Evolutionary conservation across 2,329 filamentous ascomycete genomes (phyloP), one percentile per base, ranked within the genome.

Genomic region (Cercospora sesami): DNA sequence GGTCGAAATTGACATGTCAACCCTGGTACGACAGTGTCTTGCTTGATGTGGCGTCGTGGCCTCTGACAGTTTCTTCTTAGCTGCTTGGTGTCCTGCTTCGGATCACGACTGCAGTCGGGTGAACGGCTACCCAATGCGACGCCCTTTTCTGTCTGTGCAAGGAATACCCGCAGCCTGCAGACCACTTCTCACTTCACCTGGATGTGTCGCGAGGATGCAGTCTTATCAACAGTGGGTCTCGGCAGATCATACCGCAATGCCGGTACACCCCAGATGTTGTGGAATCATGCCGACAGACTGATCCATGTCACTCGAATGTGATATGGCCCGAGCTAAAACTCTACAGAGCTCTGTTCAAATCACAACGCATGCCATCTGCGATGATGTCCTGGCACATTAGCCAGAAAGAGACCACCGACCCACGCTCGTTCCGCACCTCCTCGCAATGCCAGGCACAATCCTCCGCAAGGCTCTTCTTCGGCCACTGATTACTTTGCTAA

Each of bases 391-490:
- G 23, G 48, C 48, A 23, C 21, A 53, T 53, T 28, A 23, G 21
- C 21, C 48, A 53, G 23, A 26, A 53, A 23, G 5, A 9, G 14
- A 5, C 8, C 14, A 16, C 12, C 1, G 3, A 28, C 48, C 48
- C 48, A 30, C 23, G 48, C 14, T 55, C 12, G 12, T 55, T 8
- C 12, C 26, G 53, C 18, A 23, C 16, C 55, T 59, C 12, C 31
- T 31, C 31, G 55, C 28, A 31, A 36, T 33, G 55, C 55, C 18
- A 33, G 55, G 31, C 16, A 18, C 18, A 23, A 59, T 36, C 55
- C 55, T 23, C 28, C n/a, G 16, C 28, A 59, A 36, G 55, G 55
- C 55, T 33, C 55, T 33, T 21, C 55, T 59, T 59, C 55, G 55
- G 55, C 9, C 33, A 23, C 28, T 12, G 16, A 12, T 18, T 59